A percentile compares a stretch with the other conserved stretches of the same genome.
Conservation (phyloP, 352 stramenopile genomes). For the Globisporangium abappressorium region DNA sequence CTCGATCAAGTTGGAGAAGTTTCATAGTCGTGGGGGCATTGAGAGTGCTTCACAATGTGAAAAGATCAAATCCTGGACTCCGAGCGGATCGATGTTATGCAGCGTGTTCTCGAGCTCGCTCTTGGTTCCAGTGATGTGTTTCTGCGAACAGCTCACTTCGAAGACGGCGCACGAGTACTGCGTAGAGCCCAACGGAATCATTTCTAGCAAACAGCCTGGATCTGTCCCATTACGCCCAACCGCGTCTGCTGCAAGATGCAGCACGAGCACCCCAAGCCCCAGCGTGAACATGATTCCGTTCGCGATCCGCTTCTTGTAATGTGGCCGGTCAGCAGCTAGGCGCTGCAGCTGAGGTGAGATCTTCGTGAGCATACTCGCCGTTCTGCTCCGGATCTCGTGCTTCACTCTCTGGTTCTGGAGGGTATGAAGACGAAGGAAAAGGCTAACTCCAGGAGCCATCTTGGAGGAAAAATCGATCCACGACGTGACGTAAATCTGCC, state of each 20-base stretch:
- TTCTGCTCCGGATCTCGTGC: not conserved
- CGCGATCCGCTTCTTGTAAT: not conserved
- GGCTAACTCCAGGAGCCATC: not conserved
- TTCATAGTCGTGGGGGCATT: not conserved
- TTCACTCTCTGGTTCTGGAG: too few relatives aligned
- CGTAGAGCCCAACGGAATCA: not conserved
- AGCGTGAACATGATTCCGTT: not conserved
- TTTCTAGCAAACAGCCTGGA: not conserved
- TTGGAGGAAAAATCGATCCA: not conserved
- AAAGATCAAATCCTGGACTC: slow-evolving; percentile 1
- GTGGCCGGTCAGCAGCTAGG: not conserved
- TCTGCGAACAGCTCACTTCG: not conserved
- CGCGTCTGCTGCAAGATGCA: not conserved
- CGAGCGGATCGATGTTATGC: not conserved
- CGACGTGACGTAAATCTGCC: not conserved
- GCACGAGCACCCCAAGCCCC: not conserved
- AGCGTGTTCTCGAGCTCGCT: not conserved
- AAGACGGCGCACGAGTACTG: not conserved
- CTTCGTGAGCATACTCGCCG: not conserved
- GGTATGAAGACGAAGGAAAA: not conserved
- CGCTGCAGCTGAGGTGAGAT: not conserved
- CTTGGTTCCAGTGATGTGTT: not conserved
- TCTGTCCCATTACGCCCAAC: not conserved
- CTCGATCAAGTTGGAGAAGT: not conserved
- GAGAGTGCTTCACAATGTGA: not conserved